Evolutionary conservation across 73 alveolate species (phyloP).

Genomic region (Loxodes magnus): DNA sequence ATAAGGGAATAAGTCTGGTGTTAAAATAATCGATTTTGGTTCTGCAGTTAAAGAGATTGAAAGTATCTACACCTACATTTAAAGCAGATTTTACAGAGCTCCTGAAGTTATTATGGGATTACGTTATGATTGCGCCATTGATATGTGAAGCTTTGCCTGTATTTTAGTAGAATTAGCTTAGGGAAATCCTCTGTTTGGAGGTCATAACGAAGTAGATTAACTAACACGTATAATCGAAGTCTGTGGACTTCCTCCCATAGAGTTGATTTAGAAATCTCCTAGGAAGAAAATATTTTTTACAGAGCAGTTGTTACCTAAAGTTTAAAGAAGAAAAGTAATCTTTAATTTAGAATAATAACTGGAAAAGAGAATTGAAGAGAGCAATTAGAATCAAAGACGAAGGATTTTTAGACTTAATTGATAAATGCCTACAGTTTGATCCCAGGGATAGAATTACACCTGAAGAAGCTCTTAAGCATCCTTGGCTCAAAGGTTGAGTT

Average conservation of each 20-base stretch:
- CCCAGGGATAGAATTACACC: no score
- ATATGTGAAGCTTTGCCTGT: constrained; percentile 75
- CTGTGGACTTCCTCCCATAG: constrained; percentile 6
- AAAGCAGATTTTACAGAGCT: constrained; percentile 42
- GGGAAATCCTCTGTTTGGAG: constrained; percentile 18
- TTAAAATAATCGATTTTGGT: constrained; percentile 23
- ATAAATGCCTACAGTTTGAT: no score
- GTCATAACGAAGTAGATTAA: constrained; percentile 15
- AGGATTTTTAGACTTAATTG: no score
- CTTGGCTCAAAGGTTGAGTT: no score
- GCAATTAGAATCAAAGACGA: no score
- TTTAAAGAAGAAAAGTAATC: no score
- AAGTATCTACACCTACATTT: constrained; percentile 12
- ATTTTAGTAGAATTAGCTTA: constrained; percentile 25
- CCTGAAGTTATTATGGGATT: constrained; percentile 59
- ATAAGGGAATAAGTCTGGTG: not conserved
- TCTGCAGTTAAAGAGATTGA: constrained; percentile 8
- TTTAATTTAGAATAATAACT: no score
- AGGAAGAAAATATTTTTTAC: constrained; percentile 25
- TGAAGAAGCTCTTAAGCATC: no score
- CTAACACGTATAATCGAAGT: constrained; percentile 7
- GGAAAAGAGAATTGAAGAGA: no score
- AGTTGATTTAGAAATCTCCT: constrained; percentile 28
- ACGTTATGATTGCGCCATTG: constrained; percentile 49
- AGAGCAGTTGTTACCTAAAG: no score